phyloP scores from a whole-genome alignment of 169 alveolate species.

The Besnoitia besnoiti region DNA sequence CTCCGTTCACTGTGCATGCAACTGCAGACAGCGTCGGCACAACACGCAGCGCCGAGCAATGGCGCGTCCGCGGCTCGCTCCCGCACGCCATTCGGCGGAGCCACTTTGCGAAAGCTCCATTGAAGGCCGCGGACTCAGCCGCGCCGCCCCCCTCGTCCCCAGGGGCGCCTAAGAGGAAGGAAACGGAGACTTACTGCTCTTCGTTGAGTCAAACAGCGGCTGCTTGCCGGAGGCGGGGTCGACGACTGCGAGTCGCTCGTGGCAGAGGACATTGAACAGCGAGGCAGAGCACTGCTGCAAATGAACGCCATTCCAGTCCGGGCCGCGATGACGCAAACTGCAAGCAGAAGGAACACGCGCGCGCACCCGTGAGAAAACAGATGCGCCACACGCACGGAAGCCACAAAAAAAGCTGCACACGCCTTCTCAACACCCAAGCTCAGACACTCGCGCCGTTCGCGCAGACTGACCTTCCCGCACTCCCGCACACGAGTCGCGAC shows the following conservation, averaged over 20 bases:
- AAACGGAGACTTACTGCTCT: no score
- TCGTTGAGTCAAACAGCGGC: slow-evolving; percentile 67
- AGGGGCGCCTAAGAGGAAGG: no score
- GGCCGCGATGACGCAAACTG: slow-evolving; percentile 67
- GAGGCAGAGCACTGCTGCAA: not conserved
- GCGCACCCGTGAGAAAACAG: not conserved
- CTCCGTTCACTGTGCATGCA: slow-evolving; percentile 60
- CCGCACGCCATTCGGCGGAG: no score
- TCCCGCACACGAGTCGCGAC: no score
- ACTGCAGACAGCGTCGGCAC: not conserved
- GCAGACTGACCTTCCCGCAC: no score
- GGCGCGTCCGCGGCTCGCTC: no score
- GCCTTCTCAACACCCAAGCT: not conserved
- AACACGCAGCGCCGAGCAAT: not conserved
- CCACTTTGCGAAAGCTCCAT: no score
- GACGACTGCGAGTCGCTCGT: slow-evolving; percentile 68
- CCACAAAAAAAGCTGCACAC: not conserved
- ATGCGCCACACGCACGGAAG: not conserved
- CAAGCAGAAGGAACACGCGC: not conserved
- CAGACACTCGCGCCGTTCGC: no score
- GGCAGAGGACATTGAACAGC: slow-evolving; percentile 29
- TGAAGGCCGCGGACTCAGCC: no score
- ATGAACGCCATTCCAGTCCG: slow-evolving; percentile 69
- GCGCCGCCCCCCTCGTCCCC: no score
- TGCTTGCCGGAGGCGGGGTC: slow-evolving; percentile 67